phyloP scores from a whole-genome alignment of 495 filamentous ascomycete species.

The Hypoxylon fuscum region DNA sequence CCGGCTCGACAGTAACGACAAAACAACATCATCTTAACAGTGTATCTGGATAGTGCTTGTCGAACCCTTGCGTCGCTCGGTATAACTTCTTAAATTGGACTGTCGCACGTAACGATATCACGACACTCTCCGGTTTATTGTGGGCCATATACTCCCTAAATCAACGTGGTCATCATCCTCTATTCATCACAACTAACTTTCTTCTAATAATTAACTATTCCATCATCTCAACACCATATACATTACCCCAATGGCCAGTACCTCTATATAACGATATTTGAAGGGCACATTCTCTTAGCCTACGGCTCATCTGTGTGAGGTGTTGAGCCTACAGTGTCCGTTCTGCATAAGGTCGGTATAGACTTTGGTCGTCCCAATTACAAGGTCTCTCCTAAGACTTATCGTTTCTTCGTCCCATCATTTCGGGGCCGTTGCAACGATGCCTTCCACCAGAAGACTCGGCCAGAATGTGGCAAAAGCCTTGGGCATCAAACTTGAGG shows the following conservation, averaged over 20 bases:
- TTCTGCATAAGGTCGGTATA: neutral
- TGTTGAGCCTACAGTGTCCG: neutral
- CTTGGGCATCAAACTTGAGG: conserved; percentile 84
- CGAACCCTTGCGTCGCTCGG: conserved; percentile 8
- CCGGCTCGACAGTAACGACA: neutral
- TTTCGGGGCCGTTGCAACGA: conserved; percentile 2
- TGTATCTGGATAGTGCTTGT: conserved; percentile 1
- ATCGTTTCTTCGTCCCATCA: neutral
- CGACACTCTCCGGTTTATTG: conserved; percentile 3
- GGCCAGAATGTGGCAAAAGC: conserved; percentile 80
- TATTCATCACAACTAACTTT: neutral
- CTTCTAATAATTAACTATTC: neutral
- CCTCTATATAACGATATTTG: conserved; percentile 9
- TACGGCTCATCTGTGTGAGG: neutral
- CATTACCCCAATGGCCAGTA: conserved; percentile 13
- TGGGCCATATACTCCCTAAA: neutral
- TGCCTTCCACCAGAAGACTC: conserved; percentile 51
- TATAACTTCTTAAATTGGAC: conserved; percentile 9
- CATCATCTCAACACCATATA: neutral
- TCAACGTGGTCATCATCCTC: conserved; percentile 4
- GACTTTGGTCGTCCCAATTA: too few relatives aligned
- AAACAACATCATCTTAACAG: neutral
- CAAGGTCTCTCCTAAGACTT: too few relatives aligned
- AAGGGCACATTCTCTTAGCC: conserved; percentile 3
- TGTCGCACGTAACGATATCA: neutral